phyloP scores from a whole-genome alignment of 331 rosid genomes.

The Acacia pycnantha region DNA sequence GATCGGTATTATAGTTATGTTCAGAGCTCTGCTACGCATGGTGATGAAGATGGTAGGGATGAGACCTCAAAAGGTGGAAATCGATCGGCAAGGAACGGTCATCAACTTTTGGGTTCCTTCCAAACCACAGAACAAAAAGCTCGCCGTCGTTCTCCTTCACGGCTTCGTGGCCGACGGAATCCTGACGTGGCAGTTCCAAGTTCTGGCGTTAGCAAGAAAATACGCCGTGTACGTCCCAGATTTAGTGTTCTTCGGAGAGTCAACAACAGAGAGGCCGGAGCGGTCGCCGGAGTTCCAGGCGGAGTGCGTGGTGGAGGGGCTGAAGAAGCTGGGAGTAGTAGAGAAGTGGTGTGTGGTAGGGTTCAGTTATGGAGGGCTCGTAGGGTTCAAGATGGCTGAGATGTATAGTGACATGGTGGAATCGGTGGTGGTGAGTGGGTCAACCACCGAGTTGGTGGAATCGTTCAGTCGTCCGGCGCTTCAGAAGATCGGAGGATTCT shows the following conservation, averaged over 20 bases:
- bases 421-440: background rate
- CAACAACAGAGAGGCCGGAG: background rate
- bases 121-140: background rate
- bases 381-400: constrained; percentile 7
- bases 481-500: background rate
- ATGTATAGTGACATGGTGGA: background rate
- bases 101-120: constrained; percentile 1
- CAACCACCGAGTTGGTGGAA: background rate
- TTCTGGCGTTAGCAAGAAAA: background rate
- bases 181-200: constrained; percentile 4
- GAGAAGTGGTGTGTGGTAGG: background rate
- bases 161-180: background rate
- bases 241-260: background rate
- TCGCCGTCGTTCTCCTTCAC: background rate
- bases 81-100: background rate
- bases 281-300: background rate
- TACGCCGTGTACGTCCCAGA: background rate
- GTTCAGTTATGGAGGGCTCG: background rate
- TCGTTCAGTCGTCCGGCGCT: background rate
- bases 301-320: background rate
- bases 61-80: background rate
- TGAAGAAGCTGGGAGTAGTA: background rate
- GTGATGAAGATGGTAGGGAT: background rate
- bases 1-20: background rate
- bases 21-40: background rate